Evolutionary conservation across 2,329 filamentous ascomycete species (phyloP).

Genomic region (Chrysoporthe cubensis): DNA sequence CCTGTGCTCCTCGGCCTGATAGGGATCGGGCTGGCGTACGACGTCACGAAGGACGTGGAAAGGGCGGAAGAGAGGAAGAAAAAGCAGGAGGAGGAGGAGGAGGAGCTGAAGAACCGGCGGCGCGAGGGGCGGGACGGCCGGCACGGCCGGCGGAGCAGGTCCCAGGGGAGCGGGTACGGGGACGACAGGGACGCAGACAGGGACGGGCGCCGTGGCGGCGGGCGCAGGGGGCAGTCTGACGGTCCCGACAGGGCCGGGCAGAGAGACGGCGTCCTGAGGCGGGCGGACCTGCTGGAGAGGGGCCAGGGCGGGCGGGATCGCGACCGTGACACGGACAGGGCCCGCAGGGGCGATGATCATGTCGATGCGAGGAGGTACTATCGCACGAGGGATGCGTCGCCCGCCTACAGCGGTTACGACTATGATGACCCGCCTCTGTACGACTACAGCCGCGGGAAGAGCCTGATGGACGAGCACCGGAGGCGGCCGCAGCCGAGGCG

Average conservation of each 20-base stretch:
- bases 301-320: conserved; percentile 18
- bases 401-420: background rate
- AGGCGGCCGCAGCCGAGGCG: conserved; percentile 23
- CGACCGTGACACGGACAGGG: background rate
- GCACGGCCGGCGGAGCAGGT: conserved; percentile 8
- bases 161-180: background rate
- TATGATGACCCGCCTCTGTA: conserved; percentile 7
- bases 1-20: conserved; percentile 44
- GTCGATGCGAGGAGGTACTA: conserved; percentile 1
- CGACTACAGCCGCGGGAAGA: conserved; percentile 17
- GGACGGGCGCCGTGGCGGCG: background rate
- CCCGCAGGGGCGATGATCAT: background rate
- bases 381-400: background rate
- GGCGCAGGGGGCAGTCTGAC: background rate
- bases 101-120: conserved; percentile 15
- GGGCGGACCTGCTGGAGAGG: conserved; percentile 25
- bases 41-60: conserved; percentile 46
- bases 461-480: conserved; percentile 11
- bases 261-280: conserved; percentile 7
- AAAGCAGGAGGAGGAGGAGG: conserved; percentile 31
- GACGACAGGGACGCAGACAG: background rate
- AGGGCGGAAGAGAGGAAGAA: conserved; percentile 38
- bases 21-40: conserved; percentile 42
- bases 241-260: background rate
- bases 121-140: conserved; percentile 3